These are phyloP conservation scores for Mycena alexandri DNA, from an alignment of 768 basidiomycete species.

Conservation along the genomic window DNA sequence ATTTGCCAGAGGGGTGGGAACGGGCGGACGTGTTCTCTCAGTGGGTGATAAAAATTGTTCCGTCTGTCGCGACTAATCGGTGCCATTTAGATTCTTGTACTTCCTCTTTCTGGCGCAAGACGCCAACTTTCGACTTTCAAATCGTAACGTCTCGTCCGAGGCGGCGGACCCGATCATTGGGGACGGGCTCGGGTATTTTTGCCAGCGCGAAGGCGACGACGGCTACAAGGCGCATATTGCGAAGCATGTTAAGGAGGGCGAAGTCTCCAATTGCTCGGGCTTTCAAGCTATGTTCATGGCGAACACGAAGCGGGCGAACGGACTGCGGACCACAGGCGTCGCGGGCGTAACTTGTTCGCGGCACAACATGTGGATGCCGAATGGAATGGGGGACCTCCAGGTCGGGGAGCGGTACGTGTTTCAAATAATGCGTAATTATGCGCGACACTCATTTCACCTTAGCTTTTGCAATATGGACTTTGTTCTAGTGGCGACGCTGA, in stretches of 20 bases:
- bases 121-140: constrained; percentile 5
- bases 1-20: no score
- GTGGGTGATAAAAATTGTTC: no score
- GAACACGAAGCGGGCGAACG: neutral
- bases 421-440: no score
- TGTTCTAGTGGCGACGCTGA: neutral
- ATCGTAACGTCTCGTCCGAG: constrained; percentile 1
- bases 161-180: neutral
- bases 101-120: constrained; percentile 6
- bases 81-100: no score
- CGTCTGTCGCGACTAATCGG: no score
- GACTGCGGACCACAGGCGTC: constrained; percentile 18
- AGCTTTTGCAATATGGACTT: neutral
- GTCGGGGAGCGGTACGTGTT: constrained; percentile 37
- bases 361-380: constrained; percentile 27
- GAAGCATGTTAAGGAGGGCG: constrained; percentile 4
- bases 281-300: constrained; percentile 15
- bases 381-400: constrained; percentile 37
- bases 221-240: constrained; percentile 4
- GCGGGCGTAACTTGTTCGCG: constrained; percentile 11
- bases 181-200: constrained; percentile 3
- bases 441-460: no score
- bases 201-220: neutral
- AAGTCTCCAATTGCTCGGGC: constrained; percentile 14
- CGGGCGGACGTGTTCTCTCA: no score